These are phyloP conservation scores for Sordaria brevicollis DNA, from an alignment of 495 filamentous ascomycete species.

Conservation along the genomic window DNA sequence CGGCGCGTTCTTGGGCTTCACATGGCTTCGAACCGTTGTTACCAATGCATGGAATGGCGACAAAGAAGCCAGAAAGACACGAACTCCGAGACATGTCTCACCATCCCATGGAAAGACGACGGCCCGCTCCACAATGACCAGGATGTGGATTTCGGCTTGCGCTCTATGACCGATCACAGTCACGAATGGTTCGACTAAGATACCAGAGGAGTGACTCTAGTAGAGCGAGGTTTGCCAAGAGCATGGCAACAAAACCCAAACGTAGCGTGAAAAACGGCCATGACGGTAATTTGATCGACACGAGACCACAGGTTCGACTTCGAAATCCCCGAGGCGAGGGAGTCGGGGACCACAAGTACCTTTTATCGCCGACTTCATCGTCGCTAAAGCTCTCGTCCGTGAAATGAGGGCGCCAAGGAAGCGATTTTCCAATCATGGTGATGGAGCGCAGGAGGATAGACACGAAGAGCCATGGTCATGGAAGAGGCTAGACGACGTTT, in stretches of 20 bases:
- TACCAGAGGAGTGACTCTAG: background rate
- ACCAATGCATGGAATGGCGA: background rate
- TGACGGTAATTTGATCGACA: background rate
- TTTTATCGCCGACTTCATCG: background rate
- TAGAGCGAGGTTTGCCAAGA: background rate
- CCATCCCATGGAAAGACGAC: background rate
- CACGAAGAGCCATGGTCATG: background rate
- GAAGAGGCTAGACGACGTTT: background rate
- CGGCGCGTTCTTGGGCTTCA: background rate
- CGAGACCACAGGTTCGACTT: background rate
- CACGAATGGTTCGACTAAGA: background rate
- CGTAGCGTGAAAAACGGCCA: background rate
- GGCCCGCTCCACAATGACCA: background rate
- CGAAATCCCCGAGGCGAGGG: background rate
- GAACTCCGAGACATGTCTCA: background rate
- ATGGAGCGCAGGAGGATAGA: background rate
- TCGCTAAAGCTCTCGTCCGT: background rate
- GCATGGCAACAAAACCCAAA: background rate
- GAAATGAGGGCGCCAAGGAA: background rate
- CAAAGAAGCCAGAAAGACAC: background rate
- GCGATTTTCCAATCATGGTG: background rate
- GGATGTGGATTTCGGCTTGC: background rate
- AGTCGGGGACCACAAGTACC: background rate
- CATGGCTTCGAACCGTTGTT: background rate
- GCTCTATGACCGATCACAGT: background rate